Percentiles rank a stretch among this genome's conserved stretches.
These are phyloP conservation scores for Neurospora sp. DNA, from an alignment of 2,329 filamentous ascomycete genomes.

Conservation along the genomic window DNA sequence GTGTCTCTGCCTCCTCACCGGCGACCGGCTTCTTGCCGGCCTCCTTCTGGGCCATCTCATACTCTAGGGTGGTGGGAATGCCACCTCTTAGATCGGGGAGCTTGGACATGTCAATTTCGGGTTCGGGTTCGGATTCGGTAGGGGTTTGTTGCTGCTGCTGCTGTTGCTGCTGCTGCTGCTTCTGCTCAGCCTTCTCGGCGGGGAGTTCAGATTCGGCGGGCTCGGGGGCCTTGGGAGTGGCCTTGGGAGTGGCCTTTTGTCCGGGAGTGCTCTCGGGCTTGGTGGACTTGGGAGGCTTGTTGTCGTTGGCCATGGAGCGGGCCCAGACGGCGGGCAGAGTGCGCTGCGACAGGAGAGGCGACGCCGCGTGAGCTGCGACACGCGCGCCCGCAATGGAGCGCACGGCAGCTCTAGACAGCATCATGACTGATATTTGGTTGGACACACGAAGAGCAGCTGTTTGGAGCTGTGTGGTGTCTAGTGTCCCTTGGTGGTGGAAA, in stretches of 20 bases:
- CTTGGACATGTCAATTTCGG: slow-evolving; percentile 48
- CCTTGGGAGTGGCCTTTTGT: slow-evolving; percentile 6
- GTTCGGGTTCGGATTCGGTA: slow-evolving; percentile 30
- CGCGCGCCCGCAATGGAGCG: slow-evolving; percentile 23
- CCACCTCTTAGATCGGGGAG: slow-evolving; percentile 89
- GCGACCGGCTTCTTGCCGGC: background rate
- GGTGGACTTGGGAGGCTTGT: slow-evolving; percentile 20
- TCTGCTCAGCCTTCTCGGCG: background rate
- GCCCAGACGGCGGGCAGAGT: slow-evolving; percentile 28
- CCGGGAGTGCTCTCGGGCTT: slow-evolving; percentile 11
- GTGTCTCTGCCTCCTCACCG: background rate
- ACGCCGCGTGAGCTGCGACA: slow-evolving; percentile 21
- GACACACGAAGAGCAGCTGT: background rate
- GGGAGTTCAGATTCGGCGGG: background rate
- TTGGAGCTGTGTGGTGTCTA: background rate
- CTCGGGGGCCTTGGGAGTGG: background rate
- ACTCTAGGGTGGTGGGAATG: slow-evolving; percentile 81
- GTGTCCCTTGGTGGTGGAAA: background rate
- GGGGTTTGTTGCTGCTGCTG: slow-evolving; percentile 8
- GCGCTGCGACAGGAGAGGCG: slow-evolving; percentile 22
- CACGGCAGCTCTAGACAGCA: slow-evolving; percentile 30
- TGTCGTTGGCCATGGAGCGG: slow-evolving; percentile 33
- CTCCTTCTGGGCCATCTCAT: slow-evolving; percentile 45
- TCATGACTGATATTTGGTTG: slow-evolving; percentile 16
- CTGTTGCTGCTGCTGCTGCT: slow-evolving; percentile 9